Evolutionary conservation across 192 early-diverging fungal genomes (phyloP), one percentile per base, ranked within the genome.

Genomic region (Backusella liffmaniae): DNA sequence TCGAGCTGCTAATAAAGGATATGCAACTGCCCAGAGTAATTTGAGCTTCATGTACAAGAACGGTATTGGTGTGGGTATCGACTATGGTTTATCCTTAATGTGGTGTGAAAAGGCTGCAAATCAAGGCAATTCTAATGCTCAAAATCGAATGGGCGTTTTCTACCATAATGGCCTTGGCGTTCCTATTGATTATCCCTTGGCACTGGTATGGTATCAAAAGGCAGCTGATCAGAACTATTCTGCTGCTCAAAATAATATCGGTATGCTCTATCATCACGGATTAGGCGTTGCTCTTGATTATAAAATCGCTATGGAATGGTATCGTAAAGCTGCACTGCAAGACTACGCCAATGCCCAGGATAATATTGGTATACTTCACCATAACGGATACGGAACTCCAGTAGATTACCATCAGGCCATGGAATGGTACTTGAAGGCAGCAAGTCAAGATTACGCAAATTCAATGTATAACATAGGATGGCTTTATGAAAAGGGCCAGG

Each of bases 61-160:
- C 8, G 56, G 56, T 30, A 15, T 62, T 62, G 56, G 56, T 8
- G 56, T 62, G 21, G 4, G 0, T 4, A 62, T 62, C 26, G 56
- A 62, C 56, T 62, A 62, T 10, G 2, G 56, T 29, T 29, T 62
- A 12, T 62, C 56, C 0, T 62, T 62, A 29, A 62, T 62, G 56
- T 62, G 56, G 56, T 62, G 56, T 4, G 56, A 62, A 62, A 62
- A 62, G 26, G 56, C 56, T 29, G 23, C 56, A 62, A 62, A 62
- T 13, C 56, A 62, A 62, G 56, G 26, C 3, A 62, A 62, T 13
- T 23, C 56, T n/a, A 62, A 62, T 62, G 56, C 56, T 26, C 56
- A 62, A 26, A 62, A 62, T 62, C 1, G 56, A 29, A 62, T 62
- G 56, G 56, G 56, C 0, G 56, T 62, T 0, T 62, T 62, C 13